Base-by-base conservation (phyloP, 2,329 filamentous ascomycete genomes). In the Aspergillus sp. region DNA sequence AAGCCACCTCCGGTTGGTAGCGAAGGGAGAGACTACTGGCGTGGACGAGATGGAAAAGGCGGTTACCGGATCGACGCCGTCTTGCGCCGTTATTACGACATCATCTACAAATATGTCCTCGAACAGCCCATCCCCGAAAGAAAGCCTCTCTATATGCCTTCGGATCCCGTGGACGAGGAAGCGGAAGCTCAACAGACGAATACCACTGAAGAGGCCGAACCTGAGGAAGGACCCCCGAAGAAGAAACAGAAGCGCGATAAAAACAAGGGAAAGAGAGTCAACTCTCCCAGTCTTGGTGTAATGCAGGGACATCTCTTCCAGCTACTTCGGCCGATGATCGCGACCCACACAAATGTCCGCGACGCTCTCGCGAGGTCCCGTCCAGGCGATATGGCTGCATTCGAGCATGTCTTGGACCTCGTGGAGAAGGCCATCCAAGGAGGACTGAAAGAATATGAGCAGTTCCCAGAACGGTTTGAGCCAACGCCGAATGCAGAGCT, bases 231-330 rank as follows among this genome's bases (percentile, higher is more conserved):
- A 44, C 81, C 80, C 26, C 76, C 79, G 14, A 71, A 74, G 53
- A 72, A 81, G 56, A 74, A 73, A 49, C 76, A 78, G 47, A 77
- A 75, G 60, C 65, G 61, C 8, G 71, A 73, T 54, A 77, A 77
- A 57, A 58, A 63, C 11, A 73, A 77, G 56, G 57, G 62, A 11
- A 73, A 75, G 54, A 70, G 74, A 59, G 63, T 82, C 75, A 69
- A 66, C 3, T 79, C 81, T 20, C 78, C 81, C 3, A 97, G 94
- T 69, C 77, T 96, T 45, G 79, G 82, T 10, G 85, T 85, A 32
- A 89, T 96, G 80, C 92, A 97, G 71, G 85, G 90, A 0, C 94
- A 99, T 71, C 82, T 96, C 41, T 99, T 99, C 78, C 89, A 95
- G 69, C 82, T 99, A 22, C 81, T 97, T 19, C 83, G 93, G 14